Conservation (phyloP, 169 alveolate species). For the Plasmodium vinckei region DNA sequence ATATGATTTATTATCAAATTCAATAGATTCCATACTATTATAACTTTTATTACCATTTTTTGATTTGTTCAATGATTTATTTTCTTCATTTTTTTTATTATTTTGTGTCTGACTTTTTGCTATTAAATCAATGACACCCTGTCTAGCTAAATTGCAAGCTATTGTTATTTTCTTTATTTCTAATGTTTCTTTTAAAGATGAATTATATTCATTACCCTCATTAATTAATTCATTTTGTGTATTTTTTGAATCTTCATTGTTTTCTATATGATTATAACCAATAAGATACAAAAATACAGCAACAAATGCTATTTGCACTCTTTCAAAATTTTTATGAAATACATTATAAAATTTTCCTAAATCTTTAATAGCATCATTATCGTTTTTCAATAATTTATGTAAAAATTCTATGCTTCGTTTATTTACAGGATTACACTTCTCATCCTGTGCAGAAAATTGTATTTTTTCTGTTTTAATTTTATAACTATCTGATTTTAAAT, state of each 20-base stretch:
- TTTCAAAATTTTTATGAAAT: slow-evolving; percentile 74
- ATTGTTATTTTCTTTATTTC: slow-evolving; percentile 59
- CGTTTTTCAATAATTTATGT: slow-evolving; percentile 37
- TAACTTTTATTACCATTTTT: slow-evolving; percentile 35
- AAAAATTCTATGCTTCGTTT: slow-evolving; percentile 51
- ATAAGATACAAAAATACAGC: slow-evolving; percentile 72
- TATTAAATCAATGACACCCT: slow-evolving; percentile 72
- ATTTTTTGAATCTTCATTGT: neutral
- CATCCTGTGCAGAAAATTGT: neutral
- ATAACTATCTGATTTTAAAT: neutral
- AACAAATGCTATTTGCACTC: slow-evolving; percentile 68
- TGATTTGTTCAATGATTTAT: slow-evolving; percentile 15
- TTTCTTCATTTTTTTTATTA: slow-evolving; percentile 26
- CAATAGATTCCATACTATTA: slow-evolving; percentile 45
- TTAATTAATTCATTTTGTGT: neutral
- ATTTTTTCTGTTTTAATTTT: neutral
- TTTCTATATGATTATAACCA: slow-evolving; percentile 53
- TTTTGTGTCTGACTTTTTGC: slow-evolving; percentile 64
- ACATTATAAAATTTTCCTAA: slow-evolving; percentile 53
- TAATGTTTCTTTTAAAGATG: slow-evolving; percentile 26
- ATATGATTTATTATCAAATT: slow-evolving; percentile 12
- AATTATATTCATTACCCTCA: slow-evolving; percentile 4
- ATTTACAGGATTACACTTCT: neutral
- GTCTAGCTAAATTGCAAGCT: slow-evolving; percentile 77
- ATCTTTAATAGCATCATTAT: slow-evolving; percentile 52